These are phyloP conservation scores for Azolla pinnata DNA, from an alignment of 75 land plant species.

Conservation along the genomic window DNA sequence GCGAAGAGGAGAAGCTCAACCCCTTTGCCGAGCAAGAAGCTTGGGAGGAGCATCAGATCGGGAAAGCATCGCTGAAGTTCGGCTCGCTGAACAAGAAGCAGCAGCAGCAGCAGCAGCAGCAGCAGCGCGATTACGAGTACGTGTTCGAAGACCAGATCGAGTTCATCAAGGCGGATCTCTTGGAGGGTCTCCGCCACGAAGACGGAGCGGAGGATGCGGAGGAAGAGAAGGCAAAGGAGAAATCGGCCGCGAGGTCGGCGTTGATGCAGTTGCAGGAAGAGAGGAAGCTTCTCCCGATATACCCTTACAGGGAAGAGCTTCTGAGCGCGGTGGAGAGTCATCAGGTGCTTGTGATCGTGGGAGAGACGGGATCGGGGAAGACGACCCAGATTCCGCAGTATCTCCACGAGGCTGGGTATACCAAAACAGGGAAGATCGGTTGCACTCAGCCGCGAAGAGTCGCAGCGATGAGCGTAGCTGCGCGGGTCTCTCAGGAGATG, in stretches of 20 bases:
- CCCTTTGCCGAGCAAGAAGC: slow-evolving; percentile 99
- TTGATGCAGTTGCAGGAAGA: slow-evolving; percentile 70
- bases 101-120: too few relatives aligned
- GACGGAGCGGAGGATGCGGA: slow-evolving; percentile 24
- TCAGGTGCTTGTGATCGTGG: slow-evolving; percentile 97
- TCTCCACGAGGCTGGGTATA: slow-evolving; percentile 98
- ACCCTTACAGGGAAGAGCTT: slow-evolving; percentile 63
- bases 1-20: slow-evolving; percentile 61
- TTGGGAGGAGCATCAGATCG: slow-evolving; percentile 97
- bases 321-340: slow-evolving; percentile 69
- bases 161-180: slow-evolving; percentile 63
- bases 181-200: slow-evolving; percentile 54
- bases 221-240: slow-evolving; percentile 17
- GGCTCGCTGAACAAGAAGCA: slow-evolving; percentile 71
- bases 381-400: slow-evolving; percentile 98
- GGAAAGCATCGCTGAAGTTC: slow-evolving; percentile 77
- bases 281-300: slow-evolving; percentile 78
- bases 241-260: slow-evolving; percentile 43
- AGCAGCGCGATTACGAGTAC: slow-evolving; percentile 50
- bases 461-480: slow-evolving; percentile 99
- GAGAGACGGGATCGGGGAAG: slow-evolving; percentile 99
- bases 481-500: slow-evolving; percentile 96
- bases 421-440: slow-evolving; percentile 87
- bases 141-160: slow-evolving; percentile 96
- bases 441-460: slow-evolving; percentile 99